Evolutionary conservation across 495 filamentous ascomycete species (phyloP), one percentile per base, ranked within the genome.

Genomic region (Pyronema domesticum): DNA sequence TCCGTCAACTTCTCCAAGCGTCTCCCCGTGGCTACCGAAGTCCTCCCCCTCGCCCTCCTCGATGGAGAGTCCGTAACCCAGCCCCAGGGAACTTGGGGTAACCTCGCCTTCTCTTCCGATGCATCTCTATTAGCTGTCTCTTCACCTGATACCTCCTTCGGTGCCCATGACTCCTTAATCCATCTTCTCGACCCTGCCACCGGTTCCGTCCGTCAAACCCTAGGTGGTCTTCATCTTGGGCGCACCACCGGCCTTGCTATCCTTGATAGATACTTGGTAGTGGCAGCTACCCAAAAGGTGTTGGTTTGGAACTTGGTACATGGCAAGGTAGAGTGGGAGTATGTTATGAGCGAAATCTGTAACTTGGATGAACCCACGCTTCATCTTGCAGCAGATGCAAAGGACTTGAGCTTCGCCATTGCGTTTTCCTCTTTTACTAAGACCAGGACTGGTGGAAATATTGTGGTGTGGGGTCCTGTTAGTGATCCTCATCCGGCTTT

Each of bases 81-180:
- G 3, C 48, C 50, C 8, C 51, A 45, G 34, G 18, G 39, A 30
- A 37, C 5, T n/a, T 73, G 68, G 45, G 79, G 74, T 17, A 69
- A 72, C 45, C 65, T 94, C 44, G 71, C 79, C 14, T 94, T 84
- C 66, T 93, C 89, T 1, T 75, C 82, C 53, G 91, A 98, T 67
- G 88, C 86, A 1, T 95, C 93, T 3, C 74, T 85, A 1, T 72
- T 96, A 30, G 91, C 86, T 34, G 80, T 70, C 49, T 61, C 63
- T 3, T 47, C 55, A 2, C 63, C 63, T 11, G 49, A 54, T 14
- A 40, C 69, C 56, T 71, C 73, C 30, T 61, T 69, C 19, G 70
- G 68, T 14, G 63, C 67, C 19, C 66, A 72, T 9, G 68, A 72
- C 19, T 75, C 72, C 3, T 62, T 75, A 10, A 60, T 85, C 18